Base-by-base conservation (phyloP, 2,329 filamentous ascomycete genomes). In the Alternaria solani region DNA sequence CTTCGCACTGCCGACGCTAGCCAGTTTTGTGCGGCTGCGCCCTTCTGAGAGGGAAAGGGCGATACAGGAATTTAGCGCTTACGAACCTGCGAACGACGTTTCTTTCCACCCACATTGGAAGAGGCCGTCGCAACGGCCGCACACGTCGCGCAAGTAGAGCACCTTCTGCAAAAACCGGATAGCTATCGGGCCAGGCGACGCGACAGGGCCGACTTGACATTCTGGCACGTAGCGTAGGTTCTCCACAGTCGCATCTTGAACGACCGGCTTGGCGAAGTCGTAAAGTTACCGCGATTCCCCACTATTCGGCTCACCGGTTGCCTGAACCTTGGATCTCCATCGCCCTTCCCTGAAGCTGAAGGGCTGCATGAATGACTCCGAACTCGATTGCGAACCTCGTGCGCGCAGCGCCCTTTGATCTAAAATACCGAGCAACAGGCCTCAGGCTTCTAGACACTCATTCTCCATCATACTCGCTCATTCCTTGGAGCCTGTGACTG, bases 381-480 rank as follows among this genome's bases (percentile, higher is more conserved):
- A 61, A 43, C 44, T 32, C 34, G 42, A 51, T 32, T 32, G 61
- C 55, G 53, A 55, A 42, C 46, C 54, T 61, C 52, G 54, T 54
- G 26, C 58, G 57, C 59, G 57, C 55, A 66, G 61, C 66, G 64
- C 63, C 65, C 67, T 70, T 69, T 61, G 64, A 67, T 56, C 63
- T 71, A 63, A 73, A 69, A 71, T 67, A 67, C 62, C 51, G 47
- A 60, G 39, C 59, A 60, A 64, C 69, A 65, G 57, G 68, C 70
- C 72, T 75, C 59, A 75, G 73, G 71, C 71, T 39, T 57, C 65
- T 69, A 65, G 73, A 61, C 71, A 72, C 66, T 74, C 72, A 74
- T 63, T 66, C 54, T 66, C 55, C 42, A 65, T 71, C 71, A 74
- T 69, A 61, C 44, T 68, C 66, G 58, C 65, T 73, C 70, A 63